A percentile compares a stretch with the other conserved stretches of the same genome.
Evolutionary conservation across 139 green algal species (phyloP).

Genomic region (Penium margaritaceum): DNA sequence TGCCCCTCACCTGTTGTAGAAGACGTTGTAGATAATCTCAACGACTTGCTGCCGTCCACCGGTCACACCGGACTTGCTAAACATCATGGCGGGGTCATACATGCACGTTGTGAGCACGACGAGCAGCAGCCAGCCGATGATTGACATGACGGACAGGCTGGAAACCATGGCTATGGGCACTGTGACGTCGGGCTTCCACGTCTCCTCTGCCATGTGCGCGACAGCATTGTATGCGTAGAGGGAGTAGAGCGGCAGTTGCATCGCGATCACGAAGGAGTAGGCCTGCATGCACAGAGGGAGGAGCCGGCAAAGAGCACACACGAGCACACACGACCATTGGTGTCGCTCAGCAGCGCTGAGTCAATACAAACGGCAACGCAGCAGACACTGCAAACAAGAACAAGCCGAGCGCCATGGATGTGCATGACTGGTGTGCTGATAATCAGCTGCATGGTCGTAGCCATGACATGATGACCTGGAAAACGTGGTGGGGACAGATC

Average conservation of each 20-base stretch:
- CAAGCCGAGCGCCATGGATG: too few species aligned
- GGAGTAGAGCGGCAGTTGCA: slow-evolving; percentile 11
- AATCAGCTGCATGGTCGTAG: too few species aligned
- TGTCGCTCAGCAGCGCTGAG: too few species aligned
- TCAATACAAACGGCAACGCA: too few species aligned
- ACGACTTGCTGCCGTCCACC: slow-evolving; percentile 7
- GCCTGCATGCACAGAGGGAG: background rate
- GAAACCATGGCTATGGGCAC: slow-evolving; percentile 13
- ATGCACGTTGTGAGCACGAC: slow-evolving; percentile 18
- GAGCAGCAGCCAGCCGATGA: slow-evolving; percentile 13
- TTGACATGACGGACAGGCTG: background rate
- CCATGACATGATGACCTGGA: too few species aligned
- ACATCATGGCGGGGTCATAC: background rate
- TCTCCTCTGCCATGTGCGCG: slow-evolving; percentile 32
- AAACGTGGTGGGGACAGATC: too few species aligned
- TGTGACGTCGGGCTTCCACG: background rate
- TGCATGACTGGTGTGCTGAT: too few species aligned
- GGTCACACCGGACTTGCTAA: background rate
- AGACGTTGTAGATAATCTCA: slow-evolving; percentile 24
- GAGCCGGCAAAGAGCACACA: background rate
- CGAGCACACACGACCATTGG: too few species aligned
- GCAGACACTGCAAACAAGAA: too few species aligned
- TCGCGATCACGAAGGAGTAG: slow-evolving; percentile 12
- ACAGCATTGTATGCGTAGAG: slow-evolving; percentile 23
- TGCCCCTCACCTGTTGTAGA: slow-evolving; percentile 9